A percentile compares a stretch with the other conserved stretches of the same genome.
Evolutionary conservation across 208 protist species (phyloP).

Genomic region (Wallacemonas sp.): DNA sequence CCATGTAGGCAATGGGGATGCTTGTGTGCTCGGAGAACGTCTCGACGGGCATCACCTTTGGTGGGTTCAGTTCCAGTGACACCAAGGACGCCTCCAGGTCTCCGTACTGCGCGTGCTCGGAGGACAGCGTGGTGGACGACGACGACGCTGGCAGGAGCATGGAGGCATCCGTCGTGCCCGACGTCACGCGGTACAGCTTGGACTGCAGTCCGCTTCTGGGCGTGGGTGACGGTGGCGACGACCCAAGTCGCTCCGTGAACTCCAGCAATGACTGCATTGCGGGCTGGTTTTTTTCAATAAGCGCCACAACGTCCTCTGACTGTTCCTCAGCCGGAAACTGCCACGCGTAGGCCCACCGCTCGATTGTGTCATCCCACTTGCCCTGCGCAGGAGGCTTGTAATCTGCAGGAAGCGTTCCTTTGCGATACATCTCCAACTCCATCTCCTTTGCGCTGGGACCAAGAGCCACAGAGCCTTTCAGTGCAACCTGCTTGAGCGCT

Average conservation of each 20-base stretch:
- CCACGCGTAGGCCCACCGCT: conserved; percentile 92
- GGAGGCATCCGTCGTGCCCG: neutral
- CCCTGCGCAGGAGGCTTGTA: conserved; percentile 84
- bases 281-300: conserved; percentile 51
- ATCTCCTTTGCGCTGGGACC: conserved; percentile 81
- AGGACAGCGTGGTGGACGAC: neutral
- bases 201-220: conserved; percentile 56
- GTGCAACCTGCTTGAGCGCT: conserved; percentile 83
- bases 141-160: neutral
- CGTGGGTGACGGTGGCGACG: conserved; percentile 39
- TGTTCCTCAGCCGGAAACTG: conserved; percentile 89
- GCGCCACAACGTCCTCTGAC: conserved; percentile 39
- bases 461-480: conserved; percentile 71
- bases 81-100: conserved; percentile 42
- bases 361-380: conserved; percentile 92
- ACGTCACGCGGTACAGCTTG: conserved; percentile 29
- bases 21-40: conserved; percentile 52
- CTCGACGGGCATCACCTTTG: conserved; percentile 34
- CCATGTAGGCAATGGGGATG: conserved; percentile 85
- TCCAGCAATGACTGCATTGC: conserved; percentile 65
- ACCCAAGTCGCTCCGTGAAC: conserved; percentile 58
- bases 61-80: neutral
- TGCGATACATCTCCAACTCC: conserved; percentile 84
- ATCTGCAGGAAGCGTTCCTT: conserved; percentile 73
- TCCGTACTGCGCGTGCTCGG: conserved; percentile 27